Base-by-base conservation (phyloP, 495 filamentous ascomycete genomes). In the Cercophora newfieldiana region DNA sequence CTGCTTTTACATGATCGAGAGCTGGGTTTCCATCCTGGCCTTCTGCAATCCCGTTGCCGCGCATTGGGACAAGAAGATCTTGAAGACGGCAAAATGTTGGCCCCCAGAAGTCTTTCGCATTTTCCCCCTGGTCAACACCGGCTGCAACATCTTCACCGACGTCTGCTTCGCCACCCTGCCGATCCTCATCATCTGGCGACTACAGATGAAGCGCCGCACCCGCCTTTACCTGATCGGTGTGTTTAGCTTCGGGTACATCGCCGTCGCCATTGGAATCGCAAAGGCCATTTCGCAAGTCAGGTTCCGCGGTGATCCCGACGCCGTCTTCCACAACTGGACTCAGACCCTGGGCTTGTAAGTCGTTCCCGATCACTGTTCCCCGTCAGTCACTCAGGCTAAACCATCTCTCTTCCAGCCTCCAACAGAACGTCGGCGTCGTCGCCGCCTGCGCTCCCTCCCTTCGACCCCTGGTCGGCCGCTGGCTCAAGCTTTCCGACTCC, bases 371-470 rank as follows among this genome's bases (percentile, higher is more conserved):
- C 28, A 28, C 29, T 19, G n/a, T 6, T 4, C 0, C 18, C 6
- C 28, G 7, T 16, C 0, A 53, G 5, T 22, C 6, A 3, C 2
- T 14, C 10, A 22, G 1, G 28, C 56, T 59, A 19, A 59, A 26
- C 6, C 12, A 14, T 21, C 12, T 1, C 18, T 33, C n/a, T 7
- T 18, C 8, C 31, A 59, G 56, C 14, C 31, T 60, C 31, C 57
- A 60, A 60, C 56, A 81, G 75, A 80, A 75, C 58, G 78, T 76
- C 53, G 81, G 81, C 30, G 83, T 78, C 59, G 75, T 83, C 50
- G 78, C 80, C 29, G 83, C 78, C 26, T 83, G 79, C 69, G 70
- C 81, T 16, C 47, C 69, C 74, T 21, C 74, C 83, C 78, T 60
- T 19, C 30, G 33, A 5, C 57, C 57, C 5, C 57, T 60, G 3